Evolutionary conservation across 1,139 yeast genomes (phyloP), one percentile per base, ranked within the genome.

Genomic region (Saccharomyces hybrid): DNA sequence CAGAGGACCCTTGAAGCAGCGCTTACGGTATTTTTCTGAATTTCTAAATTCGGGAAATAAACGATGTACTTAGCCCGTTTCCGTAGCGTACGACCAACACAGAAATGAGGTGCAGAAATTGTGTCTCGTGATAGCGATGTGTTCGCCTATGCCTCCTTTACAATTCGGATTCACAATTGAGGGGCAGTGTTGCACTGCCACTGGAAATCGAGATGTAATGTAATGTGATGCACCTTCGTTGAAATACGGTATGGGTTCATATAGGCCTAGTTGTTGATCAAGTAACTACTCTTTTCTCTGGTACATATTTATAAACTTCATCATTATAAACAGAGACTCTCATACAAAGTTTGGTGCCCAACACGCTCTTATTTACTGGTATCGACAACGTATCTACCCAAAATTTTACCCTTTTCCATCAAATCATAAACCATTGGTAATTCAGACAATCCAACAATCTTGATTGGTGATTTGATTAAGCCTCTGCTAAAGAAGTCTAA

Each of bases 341-440:
- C 32, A 9, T 46, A 28, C 5, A 8, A 25, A 26, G 31, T 46
- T 25, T 28, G 29, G 48, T 14, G 19, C 19, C 7, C 11, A 29
- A 29, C 11, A 38, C 28, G 31, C n/a, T 26, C 14, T 57, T 66
- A 82, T 72, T 81, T 79, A 59, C 78, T 71, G 47, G 85, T 82
- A 74, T 85, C 91, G 64, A 84, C 85, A 59, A 86, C 93, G 72
- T 84, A 84, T 77, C 90, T 81, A 65, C 91, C 91, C 66, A 82
- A 74, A 69, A 85, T 81, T 72, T 81, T 77, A 65, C 89, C 88
- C 65, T 79, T 74, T 72, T 82, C 85, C 90, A 84, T 84, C 70
- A 81, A 73, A 60, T 82, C 79, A 73, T 80, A 85, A 61, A 84
- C 82, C 54, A 71, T 68, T 65, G 85, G 82, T 62, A 84, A 75